Evolutionary conservation across 495 filamentous ascomycete genomes (phyloP), one percentile per base, ranked within the genome.

Genomic region (Annulohypoxylon nitens): DNA sequence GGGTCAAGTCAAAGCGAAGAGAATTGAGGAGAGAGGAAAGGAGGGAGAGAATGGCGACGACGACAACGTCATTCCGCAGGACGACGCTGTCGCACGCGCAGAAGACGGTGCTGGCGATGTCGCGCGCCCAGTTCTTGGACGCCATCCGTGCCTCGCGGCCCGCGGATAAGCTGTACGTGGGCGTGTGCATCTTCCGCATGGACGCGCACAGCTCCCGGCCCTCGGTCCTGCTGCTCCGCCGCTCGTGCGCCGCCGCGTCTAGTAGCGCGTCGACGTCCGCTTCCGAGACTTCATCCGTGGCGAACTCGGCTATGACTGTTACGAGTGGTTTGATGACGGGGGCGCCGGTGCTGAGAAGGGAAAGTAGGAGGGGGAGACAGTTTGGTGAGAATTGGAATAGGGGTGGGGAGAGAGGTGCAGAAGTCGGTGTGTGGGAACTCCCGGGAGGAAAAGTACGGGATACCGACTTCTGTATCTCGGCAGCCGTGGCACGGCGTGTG

Each of bases 151-250:
- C 47, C 45, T 30, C 59, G 48, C 43, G 73, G 23, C 68, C 69
- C 51, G 72, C 54, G 1, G 74, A 76, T 47, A 76, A 68, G 58
- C 57, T 78, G 2, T 69, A 58, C 33, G 71, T 78, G 14, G 76
- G 76, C 58, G 74, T 70, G 23, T 78, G 76, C 60, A 73, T 78
- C 53, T 74, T 78, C 60, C 74, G 74, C 51, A 70, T 73, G 59
- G 74, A 78, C 39, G 26, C 34, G 1, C 50, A 70, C 54, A 76
- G 74, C 26, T 55, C 68, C 10, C 65, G 55, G 26, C 74, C 76
- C 10, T 70, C 71, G 12, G 65, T 74, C 10, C 51, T 78, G 47
- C 57, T 78, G 54, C 70, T 78, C 0, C 64, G 74, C 10, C 71
- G 71, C 26, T 67, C 67, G 33, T 1, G 41, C 50, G 1, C 50